Conservation (phyloP, 768 basidiomycete genomes). For the Gyrodon lividus region DNA sequence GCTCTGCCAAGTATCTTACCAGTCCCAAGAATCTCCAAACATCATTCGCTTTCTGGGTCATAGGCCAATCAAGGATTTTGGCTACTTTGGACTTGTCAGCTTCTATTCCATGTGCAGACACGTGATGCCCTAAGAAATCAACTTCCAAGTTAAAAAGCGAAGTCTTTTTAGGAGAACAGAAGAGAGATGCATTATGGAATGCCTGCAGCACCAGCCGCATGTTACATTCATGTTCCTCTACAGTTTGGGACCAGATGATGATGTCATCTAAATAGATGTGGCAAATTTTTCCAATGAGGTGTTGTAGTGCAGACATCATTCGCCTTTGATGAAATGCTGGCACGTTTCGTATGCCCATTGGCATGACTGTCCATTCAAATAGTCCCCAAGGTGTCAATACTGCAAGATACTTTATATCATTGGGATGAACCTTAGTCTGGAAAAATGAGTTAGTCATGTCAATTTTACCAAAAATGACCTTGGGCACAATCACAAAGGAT, state of each 20-base stretch:
- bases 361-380: no score
- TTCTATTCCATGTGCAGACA: conserved; percentile 26
- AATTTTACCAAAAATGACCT: not conserved
- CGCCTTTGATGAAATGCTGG: conserved; percentile 18
- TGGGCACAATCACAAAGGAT: no score
- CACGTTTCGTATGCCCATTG: conserved; percentile 4
- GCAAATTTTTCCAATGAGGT: conserved; percentile 12
- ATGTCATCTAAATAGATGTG: conserved; percentile 18
- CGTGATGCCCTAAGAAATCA: conserved; percentile 30
- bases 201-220: conserved; percentile 30
- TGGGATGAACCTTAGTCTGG: no score
- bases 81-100: conserved; percentile 26
- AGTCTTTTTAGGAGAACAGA: conserved; percentile 31
- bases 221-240: conserved; percentile 25
- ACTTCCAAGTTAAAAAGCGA: conserved; percentile 24
- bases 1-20: conserved; percentile 27
- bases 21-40: conserved; percentile 23
- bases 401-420: no score
- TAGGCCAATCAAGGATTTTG: conserved; percentile 31
- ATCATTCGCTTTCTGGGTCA: conserved; percentile 17
- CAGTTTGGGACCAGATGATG: conserved; percentile 25
- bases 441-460: no score
- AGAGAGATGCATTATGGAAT: conserved; percentile 30
- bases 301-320: conserved; percentile 13
- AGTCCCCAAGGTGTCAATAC: no score